phyloP scores from a whole-genome alignment of 2,329 filamentous ascomycete genomes.

The Neonectria punicea region DNA sequence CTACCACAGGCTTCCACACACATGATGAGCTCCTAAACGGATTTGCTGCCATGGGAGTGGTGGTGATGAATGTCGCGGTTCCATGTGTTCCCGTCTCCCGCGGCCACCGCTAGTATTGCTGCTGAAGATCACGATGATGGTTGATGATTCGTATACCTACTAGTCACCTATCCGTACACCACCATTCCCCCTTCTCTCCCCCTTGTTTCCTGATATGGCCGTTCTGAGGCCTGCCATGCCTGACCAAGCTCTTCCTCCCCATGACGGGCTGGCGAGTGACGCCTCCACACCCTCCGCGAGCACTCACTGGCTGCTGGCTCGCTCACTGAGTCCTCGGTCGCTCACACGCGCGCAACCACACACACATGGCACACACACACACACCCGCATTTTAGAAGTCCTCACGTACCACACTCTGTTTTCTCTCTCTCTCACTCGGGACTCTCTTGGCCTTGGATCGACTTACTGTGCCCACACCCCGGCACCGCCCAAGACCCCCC shows the following conservation, averaged over 20 bases:
- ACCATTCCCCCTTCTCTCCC: constrained; percentile 22
- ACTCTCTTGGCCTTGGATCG: background rate
- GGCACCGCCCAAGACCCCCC: constrained; percentile 10
- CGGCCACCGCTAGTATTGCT: constrained; percentile 22
- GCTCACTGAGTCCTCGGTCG: constrained; percentile 12
- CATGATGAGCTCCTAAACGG: background rate
- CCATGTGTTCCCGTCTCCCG: constrained; percentile 20
- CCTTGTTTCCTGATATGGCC: constrained; percentile 29
- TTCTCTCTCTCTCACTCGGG: background rate
- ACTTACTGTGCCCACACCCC: constrained; percentile 24
- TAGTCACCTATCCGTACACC: constrained; percentile 2
- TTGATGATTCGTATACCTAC: constrained; percentile 11
- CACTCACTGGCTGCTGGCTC: constrained; percentile 28
- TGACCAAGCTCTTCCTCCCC: constrained; percentile 34
- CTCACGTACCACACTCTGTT: background rate
- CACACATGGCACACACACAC: background rate
- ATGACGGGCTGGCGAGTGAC: constrained; percentile 30
- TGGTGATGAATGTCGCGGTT: constrained; percentile 24
- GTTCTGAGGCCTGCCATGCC: constrained; percentile 42
- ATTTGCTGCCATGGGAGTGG: constrained; percentile 13
- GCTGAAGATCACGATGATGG: constrained; percentile 16
- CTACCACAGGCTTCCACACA: constrained; percentile 11
- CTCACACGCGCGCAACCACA: constrained; percentile 21
- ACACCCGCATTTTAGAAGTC: background rate
- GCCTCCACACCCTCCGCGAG: constrained; percentile 41